Evolutionary conservation across 2,329 filamentous ascomycete genomes (phyloP).

Genomic region (Penicillium sp.): DNA sequence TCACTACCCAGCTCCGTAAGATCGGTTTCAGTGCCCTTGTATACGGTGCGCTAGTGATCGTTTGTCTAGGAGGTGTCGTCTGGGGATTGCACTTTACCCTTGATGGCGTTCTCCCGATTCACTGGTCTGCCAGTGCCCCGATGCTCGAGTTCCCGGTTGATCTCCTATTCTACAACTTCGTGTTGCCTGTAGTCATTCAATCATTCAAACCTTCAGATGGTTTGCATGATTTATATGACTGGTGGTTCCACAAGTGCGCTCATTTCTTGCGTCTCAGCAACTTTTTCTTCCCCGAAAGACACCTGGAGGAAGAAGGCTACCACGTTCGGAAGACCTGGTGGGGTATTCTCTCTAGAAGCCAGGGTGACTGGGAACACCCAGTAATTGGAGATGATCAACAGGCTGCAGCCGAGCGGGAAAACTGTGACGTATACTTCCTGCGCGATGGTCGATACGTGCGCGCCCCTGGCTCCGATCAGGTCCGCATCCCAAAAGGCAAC

Average conservation of each 20-base stretch:
- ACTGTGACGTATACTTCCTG: constrained; percentile 52
- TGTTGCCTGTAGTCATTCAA: constrained; percentile 82
- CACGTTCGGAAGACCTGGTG: constrained; percentile 62
- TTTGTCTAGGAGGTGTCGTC: constrained; percentile 92
- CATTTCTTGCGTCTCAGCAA: constrained; percentile 76
- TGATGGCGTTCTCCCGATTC: constrained; percentile 76
- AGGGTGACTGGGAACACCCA: constrained; percentile 39
- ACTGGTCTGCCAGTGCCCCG: constrained; percentile 89
- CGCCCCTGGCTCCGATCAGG: constrained; percentile 91
- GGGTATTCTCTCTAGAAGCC: constrained; percentile 34
- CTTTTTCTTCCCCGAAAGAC: constrained; percentile 86
- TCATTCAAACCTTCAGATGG: constrained; percentile 82
- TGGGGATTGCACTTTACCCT: constrained; percentile 76
- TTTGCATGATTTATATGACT: constrained; percentile 81
- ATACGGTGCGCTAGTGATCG: constrained; percentile 86
- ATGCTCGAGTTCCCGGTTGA: constrained; percentile 93
- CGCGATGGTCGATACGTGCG: constrained; percentile 80
- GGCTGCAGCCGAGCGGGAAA: constrained; percentile 41
- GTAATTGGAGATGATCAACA: constrained; percentile 35
- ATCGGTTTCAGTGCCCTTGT: constrained; percentile 95
- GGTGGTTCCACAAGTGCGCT: constrained; percentile 93
- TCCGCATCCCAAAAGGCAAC: constrained; percentile 83
- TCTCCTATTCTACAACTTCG: constrained; percentile 92
- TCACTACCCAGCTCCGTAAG: constrained; percentile 90
- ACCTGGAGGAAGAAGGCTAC: constrained; percentile 75